Conservation (phyloP, 1,284 basidiomycete genomes). For the Ceratobasidium sp. region DNA sequence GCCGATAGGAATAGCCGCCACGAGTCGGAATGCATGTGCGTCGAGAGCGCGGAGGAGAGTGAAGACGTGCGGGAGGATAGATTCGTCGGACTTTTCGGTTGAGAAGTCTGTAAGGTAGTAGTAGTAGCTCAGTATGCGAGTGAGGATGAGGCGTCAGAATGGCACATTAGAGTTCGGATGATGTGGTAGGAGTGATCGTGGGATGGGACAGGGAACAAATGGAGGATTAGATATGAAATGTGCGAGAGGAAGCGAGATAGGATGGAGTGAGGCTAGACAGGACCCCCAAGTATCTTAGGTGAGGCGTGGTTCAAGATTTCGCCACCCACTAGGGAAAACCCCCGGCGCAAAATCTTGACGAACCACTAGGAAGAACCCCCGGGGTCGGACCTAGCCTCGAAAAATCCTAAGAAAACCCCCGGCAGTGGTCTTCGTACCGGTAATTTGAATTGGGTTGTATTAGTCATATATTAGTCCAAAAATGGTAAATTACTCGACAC, state of each 20-base stretch:
- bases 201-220: constrained; percentile 55
- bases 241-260: constrained; percentile 25
- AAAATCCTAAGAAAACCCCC: not conserved
- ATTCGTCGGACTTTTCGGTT: constrained; percentile 67
- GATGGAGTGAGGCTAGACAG: no score
- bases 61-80: constrained; percentile 70
- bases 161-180: no score
- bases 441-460: no score
- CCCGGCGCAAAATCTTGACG: not conserved
- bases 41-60: constrained; percentile 73
- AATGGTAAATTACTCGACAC: no score
- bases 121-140: no score
- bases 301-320: not conserved
- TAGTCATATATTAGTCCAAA: no score
- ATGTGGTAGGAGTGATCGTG: constrained; percentile 49
- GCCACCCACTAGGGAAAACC: not conserved
- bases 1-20: constrained; percentile 55
- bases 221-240: no score
- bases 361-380: not conserved
- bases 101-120: constrained; percentile 67
- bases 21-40: constrained; percentile 70
- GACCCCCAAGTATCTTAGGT: constrained; percentile 2
- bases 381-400: not conserved
- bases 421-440: no score
- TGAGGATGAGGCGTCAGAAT: not conserved